These are phyloP conservation scores for Penicillium sp. DNA, from an alignment of 2,329 filamentous ascomycete genomes.

Conservation along the genomic window DNA sequence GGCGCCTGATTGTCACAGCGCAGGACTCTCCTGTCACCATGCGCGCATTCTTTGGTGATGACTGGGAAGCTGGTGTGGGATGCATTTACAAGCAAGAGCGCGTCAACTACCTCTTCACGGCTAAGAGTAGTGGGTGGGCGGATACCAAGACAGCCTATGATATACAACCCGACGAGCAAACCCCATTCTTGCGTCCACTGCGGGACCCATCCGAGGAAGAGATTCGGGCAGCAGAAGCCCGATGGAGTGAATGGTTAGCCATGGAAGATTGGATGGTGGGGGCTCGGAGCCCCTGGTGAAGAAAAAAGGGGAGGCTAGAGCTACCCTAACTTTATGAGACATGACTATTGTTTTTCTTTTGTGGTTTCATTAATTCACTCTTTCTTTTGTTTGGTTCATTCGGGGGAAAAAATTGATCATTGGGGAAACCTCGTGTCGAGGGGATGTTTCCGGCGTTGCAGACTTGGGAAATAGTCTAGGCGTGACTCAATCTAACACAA, in stretches of 20 bases:
- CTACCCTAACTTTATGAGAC: slow-evolving; percentile 20
- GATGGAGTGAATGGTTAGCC: slow-evolving; percentile 91
- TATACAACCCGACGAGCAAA: slow-evolving; percentile 75
- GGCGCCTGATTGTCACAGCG: slow-evolving; percentile 89
- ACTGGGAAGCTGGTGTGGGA: slow-evolving; percentile 78
- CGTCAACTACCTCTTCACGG: slow-evolving; percentile 90
- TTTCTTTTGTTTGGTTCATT: background rate
- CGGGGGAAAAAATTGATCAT: background rate
- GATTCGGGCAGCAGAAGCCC: slow-evolving; percentile 75
- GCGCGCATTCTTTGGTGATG: slow-evolving; percentile 88
- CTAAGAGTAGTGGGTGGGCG: slow-evolving; percentile 87
- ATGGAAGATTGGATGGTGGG: slow-evolving; percentile 99
- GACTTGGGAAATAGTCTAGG: background rate
- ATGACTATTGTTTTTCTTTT: slow-evolving; percentile 21
- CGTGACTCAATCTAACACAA: background rate
- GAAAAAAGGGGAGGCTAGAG: background rate
- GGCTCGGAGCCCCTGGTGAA: slow-evolving; percentile 54
- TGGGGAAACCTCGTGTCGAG: background rate
- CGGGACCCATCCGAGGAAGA: slow-evolving; percentile 74
- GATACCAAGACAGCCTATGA: slow-evolving; percentile 89
- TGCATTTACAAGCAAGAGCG: slow-evolving; percentile 84
- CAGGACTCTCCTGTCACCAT: slow-evolving; percentile 83
- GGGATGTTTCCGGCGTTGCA: slow-evolving; percentile 2
- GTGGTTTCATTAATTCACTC: background rate
- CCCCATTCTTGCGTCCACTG: slow-evolving; percentile 82